Base-by-base conservation (phyloP, 345 rosid species). In the Melaleuca alternifolia region DNA sequence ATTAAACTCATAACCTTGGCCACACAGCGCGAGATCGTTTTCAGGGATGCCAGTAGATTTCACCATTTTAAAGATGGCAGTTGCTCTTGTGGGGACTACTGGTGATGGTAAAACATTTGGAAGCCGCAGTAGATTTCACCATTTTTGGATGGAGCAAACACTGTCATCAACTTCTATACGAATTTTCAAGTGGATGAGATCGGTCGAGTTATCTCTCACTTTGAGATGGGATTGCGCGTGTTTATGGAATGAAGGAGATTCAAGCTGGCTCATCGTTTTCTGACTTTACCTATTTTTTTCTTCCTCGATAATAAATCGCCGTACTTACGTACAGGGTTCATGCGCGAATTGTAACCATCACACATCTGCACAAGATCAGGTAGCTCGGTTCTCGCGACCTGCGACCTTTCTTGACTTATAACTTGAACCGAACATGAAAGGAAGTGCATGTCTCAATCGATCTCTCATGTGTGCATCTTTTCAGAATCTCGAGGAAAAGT, bases 31-130 rank as follows among this genome's bases (percentile, higher is more conserved):
- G 93, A 93, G 84, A 94, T 97, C 14, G 95, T 94, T 10, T 92
- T 96, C 77, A 97, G 94, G 87, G 99, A 96, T 88, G 94, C 92
- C 26, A 91, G 96, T 85, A 91, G 98, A 89, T 97, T 97, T 81
- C 98, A 94, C 87, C 96, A 93, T 91, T 95, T 97, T 86, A 92
- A 90, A 89, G 88, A 93, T 82, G 98, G 99, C 23, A 87, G 85
- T 50, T 97, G 98, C 91, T 96, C 98, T 86, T 97, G 98, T 86
- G 96, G 97, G 86, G 98, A 93, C 87, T 97, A 97, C 86, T 97
- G 99, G 99, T 96, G 93, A 96, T 5, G 81, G 81, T 71, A 71
- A 71, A 71, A 71, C 13, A 71, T 18, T 71, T 71, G 13, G 10
- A 71, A 18, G 81, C 48, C 26, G 81, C 26, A 0, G 81, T 44